Conservation (phyloP, 495 filamentous ascomycete species). For the Penicillium roqueforti region DNA sequence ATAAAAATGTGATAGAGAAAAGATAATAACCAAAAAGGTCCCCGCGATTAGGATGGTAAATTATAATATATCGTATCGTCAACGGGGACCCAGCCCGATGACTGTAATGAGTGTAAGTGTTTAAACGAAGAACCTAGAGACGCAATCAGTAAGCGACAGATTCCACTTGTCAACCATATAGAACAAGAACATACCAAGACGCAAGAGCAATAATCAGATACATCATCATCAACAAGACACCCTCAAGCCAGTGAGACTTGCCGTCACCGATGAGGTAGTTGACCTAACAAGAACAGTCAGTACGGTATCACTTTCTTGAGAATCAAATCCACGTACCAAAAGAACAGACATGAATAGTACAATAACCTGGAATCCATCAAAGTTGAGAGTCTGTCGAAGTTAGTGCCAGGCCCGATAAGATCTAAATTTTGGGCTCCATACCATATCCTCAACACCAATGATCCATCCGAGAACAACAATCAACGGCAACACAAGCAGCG, state of each 20-base stretch:
- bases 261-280: conserved; percentile 74
- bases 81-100: neutral
- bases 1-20: conserved; percentile 4
- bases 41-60: conserved; percentile 7
- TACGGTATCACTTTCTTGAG: neutral
- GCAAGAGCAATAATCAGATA: conserved; percentile 69
- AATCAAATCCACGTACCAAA: conserved; percentile 36
- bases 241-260: conserved; percentile 66
- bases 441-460: conserved; percentile 50
- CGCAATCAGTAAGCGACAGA: neutral
- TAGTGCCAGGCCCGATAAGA: conserved; percentile 6
- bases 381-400: conserved; percentile 61
- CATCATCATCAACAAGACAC: conserved; percentile 66
- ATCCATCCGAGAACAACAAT: conserved; percentile 79
- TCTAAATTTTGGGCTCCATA: conserved; percentile 9
- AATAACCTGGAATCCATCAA: conserved; percentile 78
- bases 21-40: neutral
- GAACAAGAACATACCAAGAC: conserved; percentile 42
- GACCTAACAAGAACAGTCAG: conserved; percentile 40
- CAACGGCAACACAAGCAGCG: conserved; percentile 72
- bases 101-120: neutral
- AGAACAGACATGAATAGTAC: conserved; percentile 75
- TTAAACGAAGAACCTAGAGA: conserved; percentile 3
- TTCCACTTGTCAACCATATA: neutral
- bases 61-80: conserved; percentile 4